Evolutionary conservation across 2,329 filamentous ascomycete genomes (phyloP), one percentile per base, ranked within the genome.

Genomic region (Aspergillus spinulosporus): DNA sequence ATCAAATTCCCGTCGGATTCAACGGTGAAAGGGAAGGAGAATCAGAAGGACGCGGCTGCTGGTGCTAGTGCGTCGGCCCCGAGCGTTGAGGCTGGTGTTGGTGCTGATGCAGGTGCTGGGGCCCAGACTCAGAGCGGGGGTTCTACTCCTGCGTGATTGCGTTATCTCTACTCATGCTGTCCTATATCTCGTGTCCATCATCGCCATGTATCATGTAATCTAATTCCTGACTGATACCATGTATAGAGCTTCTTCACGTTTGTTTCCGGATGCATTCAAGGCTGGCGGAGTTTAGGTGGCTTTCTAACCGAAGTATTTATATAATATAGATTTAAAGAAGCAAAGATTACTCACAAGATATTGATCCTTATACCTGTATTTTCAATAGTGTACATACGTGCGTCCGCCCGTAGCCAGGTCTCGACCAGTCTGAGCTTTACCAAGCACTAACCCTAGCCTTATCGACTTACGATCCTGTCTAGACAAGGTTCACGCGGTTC

Each of bases 1-100:
- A 29, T 52, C 8, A 52, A 50, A 21, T 55, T 55, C 29, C 53
- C 53, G 14, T 55, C 53, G n/a, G 34, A 21, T 4, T 37, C 46
- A 5, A 34, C n/a, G 5, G 12, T 29, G 44, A 46, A 46, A 26
- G 43, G 21, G 21, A 21, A 21, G 21, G 21, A 21, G 21, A 21
- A 21, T 21, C 21, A 7, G 21, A 21, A 42, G n/a, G 39, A 15
- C 21, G 39, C 39, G 39, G 15, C 39, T 42, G 34, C 21, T 21
- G 21, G 21, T 21, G 21, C 21, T 21, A 21, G 21, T 21, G 21
- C 21, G 21, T 21, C 21, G 21, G 21, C 21, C 21, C 21, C 21
- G 21, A 21, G 21, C 21, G 21, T 21, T 21, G 21, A 21, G 21
- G 21, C 21, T 21, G 21, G 21, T 21, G 21, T 12, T 37, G 9